phyloP scores from a whole-genome alignment of 2,329 filamentous ascomycete species.

The Simplicillium sp. region DNA sequence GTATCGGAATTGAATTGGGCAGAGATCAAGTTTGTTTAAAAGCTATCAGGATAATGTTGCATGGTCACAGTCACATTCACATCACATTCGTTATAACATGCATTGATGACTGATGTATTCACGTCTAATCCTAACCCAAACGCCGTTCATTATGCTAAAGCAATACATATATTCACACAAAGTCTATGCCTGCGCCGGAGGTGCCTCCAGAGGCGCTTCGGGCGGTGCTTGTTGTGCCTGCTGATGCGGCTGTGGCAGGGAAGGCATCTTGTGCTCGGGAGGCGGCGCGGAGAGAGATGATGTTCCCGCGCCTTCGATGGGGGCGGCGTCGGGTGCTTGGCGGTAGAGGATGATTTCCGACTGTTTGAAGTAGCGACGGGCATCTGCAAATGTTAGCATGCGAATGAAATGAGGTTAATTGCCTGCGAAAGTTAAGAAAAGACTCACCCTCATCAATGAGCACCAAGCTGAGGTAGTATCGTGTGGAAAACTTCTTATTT shows the following conservation, averaged over 20 bases:
- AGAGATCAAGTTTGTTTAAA: too few relatives aligned
- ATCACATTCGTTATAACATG: too few relatives aligned
- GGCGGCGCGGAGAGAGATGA: slow-evolving; percentile 28
- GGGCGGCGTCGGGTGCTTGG: slow-evolving; percentile 53
- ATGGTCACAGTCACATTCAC: not conserved
- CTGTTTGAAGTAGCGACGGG: slow-evolving; percentile 96
- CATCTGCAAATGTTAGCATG: slow-evolving; percentile 48
- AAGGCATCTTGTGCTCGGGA: slow-evolving; percentile 35
- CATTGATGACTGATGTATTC: too few relatives aligned
- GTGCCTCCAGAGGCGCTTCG: too few relatives aligned
- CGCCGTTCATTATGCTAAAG: slow-evolving; percentile 30
- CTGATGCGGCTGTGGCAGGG: too few relatives aligned
- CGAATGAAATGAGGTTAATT: not conserved
- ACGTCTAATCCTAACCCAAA: slow-evolving; percentile 11
- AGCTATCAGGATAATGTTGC: too few relatives aligned
- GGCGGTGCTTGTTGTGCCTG: too few relatives aligned
- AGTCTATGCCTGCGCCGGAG: too few relatives aligned
- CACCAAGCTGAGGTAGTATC: slow-evolving; percentile 94
- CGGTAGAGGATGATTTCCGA: slow-evolving; percentile 96
- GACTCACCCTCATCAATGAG: slow-evolving; percentile 81
- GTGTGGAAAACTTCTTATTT: slow-evolving; percentile 98
- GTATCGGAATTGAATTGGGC: too few relatives aligned
- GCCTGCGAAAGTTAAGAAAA: not conserved
- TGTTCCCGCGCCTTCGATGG: slow-evolving; percentile 23
- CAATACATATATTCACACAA: slow-evolving; percentile 3